These are phyloP conservation scores for Lanmaoa rubissima DNA, from an alignment of 768 basidiomycete genomes.

Conservation along the genomic window DNA sequence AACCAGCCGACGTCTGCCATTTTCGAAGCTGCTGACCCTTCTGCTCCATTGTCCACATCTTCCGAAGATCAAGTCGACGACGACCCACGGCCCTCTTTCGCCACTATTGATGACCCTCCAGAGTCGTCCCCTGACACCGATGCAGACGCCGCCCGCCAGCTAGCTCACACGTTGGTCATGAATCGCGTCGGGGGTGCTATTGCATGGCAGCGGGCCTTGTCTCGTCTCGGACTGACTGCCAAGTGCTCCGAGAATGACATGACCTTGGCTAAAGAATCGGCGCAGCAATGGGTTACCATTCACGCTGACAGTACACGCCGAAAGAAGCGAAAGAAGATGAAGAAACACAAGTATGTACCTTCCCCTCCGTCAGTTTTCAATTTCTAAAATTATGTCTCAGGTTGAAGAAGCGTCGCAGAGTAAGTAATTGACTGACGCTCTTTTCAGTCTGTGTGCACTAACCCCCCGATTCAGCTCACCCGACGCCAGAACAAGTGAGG, in stretches of 20 bases:
- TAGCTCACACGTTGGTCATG: slow-evolving; percentile 73
- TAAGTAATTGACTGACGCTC: slow-evolving; percentile 37
- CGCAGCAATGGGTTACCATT: slow-evolving; percentile 62
- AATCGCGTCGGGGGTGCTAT: slow-evolving; percentile 58
- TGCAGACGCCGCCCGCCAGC: slow-evolving; percentile 74
- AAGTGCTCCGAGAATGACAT: slow-evolving; percentile 49
- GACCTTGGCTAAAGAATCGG: slow-evolving; percentile 50
- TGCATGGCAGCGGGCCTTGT: slow-evolving; percentile 68
- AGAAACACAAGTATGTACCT: slow-evolving; percentile 85
- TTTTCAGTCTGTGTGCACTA: slow-evolving; percentile 9
- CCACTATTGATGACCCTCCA: slow-evolving; percentile 41
- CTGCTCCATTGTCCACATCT: slow-evolving; percentile 18
- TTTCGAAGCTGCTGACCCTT: slow-evolving; percentile 36
- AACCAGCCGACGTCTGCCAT: slow-evolving; percentile 58
- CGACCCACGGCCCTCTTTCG: slow-evolving; percentile 25
- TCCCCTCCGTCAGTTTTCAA: slow-evolving; percentile 1
- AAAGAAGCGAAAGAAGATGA: slow-evolving; percentile 92
- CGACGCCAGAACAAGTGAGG: slow-evolving; percentile 37
- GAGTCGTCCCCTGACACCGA: slow-evolving; percentile 67
- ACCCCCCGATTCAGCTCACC: slow-evolving; percentile 40
- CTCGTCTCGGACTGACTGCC: slow-evolving; percentile 59
- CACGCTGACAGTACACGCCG: slow-evolving; percentile 80
- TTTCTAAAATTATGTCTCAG: slow-evolving; percentile 37
- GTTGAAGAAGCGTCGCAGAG: slow-evolving; percentile 88
- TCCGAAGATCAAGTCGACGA: slow-evolving; percentile 24